Conservation (phyloP, 2,329 filamentous ascomycete genomes). For the Diaporthe capsici region DNA sequence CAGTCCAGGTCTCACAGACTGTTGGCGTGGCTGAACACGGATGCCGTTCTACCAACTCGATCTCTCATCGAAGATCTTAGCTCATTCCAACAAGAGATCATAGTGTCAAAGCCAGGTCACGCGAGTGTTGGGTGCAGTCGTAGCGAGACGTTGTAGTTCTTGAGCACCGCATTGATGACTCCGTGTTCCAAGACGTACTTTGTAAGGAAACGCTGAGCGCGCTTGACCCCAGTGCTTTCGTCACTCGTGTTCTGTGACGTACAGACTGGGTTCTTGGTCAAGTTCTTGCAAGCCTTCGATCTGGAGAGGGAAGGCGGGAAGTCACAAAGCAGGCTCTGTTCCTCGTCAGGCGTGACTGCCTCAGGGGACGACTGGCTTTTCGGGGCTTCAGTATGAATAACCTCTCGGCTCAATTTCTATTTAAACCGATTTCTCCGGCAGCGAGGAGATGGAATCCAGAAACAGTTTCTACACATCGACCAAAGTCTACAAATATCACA, state of each 20-base stretch:
- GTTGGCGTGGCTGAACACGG: no score
- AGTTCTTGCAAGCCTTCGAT: neutral
- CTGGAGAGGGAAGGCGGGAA: no score
- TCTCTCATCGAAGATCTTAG: neutral
- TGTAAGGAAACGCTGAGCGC: neutral
- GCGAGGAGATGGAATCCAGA: neutral
- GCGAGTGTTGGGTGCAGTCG: neutral
- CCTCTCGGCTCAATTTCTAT: neutral
- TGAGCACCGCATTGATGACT: neutral
- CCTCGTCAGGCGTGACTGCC: neutral
- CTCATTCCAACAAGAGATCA: neutral
- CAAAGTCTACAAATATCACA: no score
- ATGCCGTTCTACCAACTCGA: neutral
- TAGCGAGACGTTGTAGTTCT: neutral
- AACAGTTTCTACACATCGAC: neutral
- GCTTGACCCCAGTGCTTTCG: neutral
- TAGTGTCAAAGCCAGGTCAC: fast-evolving
- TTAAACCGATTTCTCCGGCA: neutral
- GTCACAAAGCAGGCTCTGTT: neutral
- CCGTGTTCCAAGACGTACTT: neutral
- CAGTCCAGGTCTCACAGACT: no score
- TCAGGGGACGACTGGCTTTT: neutral
- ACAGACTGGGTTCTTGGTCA: neutral
- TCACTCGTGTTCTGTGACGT: neutral
- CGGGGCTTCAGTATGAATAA: neutral